phyloP scores from a whole-genome alignment of 2,329 filamentous ascomycete species.

The Emmonsia crescens region DNA sequence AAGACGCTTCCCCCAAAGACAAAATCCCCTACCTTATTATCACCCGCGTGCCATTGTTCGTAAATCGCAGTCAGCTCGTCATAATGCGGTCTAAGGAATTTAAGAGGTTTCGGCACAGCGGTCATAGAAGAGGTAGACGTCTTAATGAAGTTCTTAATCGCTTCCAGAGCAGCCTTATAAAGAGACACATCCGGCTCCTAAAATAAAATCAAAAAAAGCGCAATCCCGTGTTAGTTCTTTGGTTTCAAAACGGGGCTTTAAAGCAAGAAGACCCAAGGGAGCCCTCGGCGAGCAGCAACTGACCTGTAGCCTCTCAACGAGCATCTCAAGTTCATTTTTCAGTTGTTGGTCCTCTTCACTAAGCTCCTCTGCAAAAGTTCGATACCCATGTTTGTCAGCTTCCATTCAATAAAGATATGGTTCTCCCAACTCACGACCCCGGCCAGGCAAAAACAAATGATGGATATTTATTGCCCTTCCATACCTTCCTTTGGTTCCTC shows the following conservation, averaged over 20 bases:
- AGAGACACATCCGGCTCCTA: conserved; percentile 78
- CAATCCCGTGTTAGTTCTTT: not conserved
- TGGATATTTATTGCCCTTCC: conserved; percentile 20
- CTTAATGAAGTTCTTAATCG: conserved; percentile 98
- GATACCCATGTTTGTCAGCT: conserved; percentile 12
- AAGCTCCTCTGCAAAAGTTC: conserved; percentile 62
- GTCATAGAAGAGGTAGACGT: conserved; percentile 99
- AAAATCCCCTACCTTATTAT: conserved; percentile 59
- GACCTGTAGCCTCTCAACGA: conserved; percentile 89
- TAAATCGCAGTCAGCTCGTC: conserved; percentile 78
- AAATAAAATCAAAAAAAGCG: not conserved
- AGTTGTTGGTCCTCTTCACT: conserved; percentile 97
- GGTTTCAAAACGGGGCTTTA: not conserved
- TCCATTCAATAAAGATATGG: conserved; percentile 14
- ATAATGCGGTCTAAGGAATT: conserved; percentile 96
- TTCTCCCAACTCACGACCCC: not conserved
- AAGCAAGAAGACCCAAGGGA: not conserved
- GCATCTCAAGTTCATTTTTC: conserved; percentile 95
- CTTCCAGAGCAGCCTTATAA: conserved; percentile 85
- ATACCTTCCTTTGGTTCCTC: conserved; percentile 54
- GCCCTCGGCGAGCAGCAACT: conserved; percentile 15
- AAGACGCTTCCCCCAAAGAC: too few relatives aligned
- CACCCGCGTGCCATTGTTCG: conserved; percentile 73
- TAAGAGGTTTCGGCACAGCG: conserved; percentile 93
- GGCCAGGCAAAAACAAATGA: not conserved